A percentile compares a stretch with the other conserved stretches of the same genome.
Evolutionary conservation across 225 moss, liverwort and hornwort species (phyloP).

Genomic region (Neckera pumila): DNA sequence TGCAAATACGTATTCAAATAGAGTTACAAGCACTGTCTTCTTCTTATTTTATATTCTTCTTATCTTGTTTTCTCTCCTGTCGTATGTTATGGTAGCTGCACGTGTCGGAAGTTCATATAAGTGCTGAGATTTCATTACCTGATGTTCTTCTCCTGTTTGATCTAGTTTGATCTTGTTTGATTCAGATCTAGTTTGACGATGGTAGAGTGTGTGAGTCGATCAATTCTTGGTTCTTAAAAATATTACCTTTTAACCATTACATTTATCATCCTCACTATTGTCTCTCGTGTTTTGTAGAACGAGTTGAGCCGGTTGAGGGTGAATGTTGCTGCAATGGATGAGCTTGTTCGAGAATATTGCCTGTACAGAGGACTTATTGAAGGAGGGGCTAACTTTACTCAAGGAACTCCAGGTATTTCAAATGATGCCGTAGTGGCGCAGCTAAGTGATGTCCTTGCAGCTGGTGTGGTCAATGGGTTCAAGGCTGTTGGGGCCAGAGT

Average conservation of each 20-base stretch:
- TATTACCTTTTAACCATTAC: neutral
- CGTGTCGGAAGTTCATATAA: neutral
- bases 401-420: slow-evolving; percentile 14
- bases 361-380: slow-evolving; percentile 68
- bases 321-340: slow-evolving; percentile 46
- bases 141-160: neutral
- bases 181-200: neutral
- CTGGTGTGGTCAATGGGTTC: slow-evolving; percentile 47
- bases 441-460: slow-evolving; percentile 46
- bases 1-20: neutral
- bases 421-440: slow-evolving; percentile 44
- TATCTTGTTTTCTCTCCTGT: neutral
- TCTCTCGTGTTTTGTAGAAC: slow-evolving; percentile 37
- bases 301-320: slow-evolving; percentile 68
- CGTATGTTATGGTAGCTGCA: neutral
- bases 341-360: slow-evolving; percentile 70
- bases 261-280: neutral
- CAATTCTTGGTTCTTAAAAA: neutral
- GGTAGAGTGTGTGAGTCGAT: neutral
- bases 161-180: neutral
- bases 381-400: slow-evolving; percentile 22
- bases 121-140: neutral
- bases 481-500: slow-evolving; percentile 36
- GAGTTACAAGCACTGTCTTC: neutral
- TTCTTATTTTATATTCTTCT: neutral